Evolutionary conservation across 805 yeast species (phyloP), one percentile per base, ranked within the genome.

Genomic region (Ogataea methylovora): DNA sequence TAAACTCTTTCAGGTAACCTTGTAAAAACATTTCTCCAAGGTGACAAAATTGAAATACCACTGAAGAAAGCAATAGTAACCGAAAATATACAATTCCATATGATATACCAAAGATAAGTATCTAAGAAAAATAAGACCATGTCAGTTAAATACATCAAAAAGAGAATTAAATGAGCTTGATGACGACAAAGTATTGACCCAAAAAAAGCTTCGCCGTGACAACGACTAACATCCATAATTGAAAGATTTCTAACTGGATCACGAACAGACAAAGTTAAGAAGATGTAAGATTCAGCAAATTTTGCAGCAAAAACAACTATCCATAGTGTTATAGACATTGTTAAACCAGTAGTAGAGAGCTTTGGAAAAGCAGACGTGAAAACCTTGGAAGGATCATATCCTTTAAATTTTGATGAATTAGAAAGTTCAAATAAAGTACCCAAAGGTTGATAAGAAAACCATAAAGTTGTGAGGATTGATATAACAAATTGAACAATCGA

Each of bases 101-200:
- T 62, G 32, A 73, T 69, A 39, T 73, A 73, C 79, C 79, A 73
- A 13, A 73, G 55, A 39, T 73, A 73, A 0, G 79, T 73, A 38
- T 73, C 79, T 16, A 73, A 58, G 39, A 71, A 71, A 44, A 71
- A 73, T 24, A 73, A 54, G 3, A 71, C 65, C 39, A 71, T 49
- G 44, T 71, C 76, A 4, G 74, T 63, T 8, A 63, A 32, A 22
- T 54, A 51, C 43, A 73, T 63, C 33, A 73, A 50, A 0, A 51
- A 43, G 20, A 73, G 51, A 8, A 67, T 59, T 33, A 71, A 54
- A 4, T 42, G 41, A 1, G 75, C 59, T 21, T 72, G 77, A 27
- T 58, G 49, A 8, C 44, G 43, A 44, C 77, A 73, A 4, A 71
- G 43, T 9, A 58, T 25, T 27, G 60, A 62, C 15, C 71, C 73